A percentile compares a stretch with the other conserved stretches of the same genome.
Conservation (phyloP, 495 filamentous ascomycete species). For the Daldinia decipiens region DNA sequence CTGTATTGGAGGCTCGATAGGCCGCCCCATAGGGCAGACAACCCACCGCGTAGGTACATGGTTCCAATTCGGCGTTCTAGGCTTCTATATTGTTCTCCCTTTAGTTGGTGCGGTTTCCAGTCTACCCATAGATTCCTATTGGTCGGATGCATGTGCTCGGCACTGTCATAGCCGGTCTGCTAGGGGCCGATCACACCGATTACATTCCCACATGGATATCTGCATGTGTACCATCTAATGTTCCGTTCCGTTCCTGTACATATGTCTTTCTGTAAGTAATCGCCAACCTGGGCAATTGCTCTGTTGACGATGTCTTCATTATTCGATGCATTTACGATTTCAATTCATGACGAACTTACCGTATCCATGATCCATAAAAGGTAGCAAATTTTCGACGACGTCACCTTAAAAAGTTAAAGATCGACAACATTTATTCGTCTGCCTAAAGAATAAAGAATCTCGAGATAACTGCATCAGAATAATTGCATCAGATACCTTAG, state of each 20-base stretch:
- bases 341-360: background rate
- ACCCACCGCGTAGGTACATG: background rate
- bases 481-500: background rate
- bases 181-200: conserved; percentile 32
- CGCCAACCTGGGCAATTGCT: background rate
- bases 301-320: background rate
- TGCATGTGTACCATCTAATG: no score
- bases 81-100: conserved; percentile 31
- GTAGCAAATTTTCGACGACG: background rate
- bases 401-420: background rate
- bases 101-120: conserved; percentile 25
- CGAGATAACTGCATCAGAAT: background rate
- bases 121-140: conserved; percentile 17
- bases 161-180: background rate
- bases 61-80: conserved; percentile 18
- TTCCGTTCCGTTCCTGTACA: background rate
- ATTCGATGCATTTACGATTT: background rate
- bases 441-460: background rate
- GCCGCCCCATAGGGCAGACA: conserved; percentile 16
- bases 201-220: background rate
- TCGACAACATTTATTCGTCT: background rate
- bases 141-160: conserved; percentile 10
- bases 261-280: conserved; percentile 2
- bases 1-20: conserved; percentile 5
- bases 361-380: background rate